Base-by-base conservation (phyloP, 768 basidiomycete species). In the Tricholoma saponaceum region DNA sequence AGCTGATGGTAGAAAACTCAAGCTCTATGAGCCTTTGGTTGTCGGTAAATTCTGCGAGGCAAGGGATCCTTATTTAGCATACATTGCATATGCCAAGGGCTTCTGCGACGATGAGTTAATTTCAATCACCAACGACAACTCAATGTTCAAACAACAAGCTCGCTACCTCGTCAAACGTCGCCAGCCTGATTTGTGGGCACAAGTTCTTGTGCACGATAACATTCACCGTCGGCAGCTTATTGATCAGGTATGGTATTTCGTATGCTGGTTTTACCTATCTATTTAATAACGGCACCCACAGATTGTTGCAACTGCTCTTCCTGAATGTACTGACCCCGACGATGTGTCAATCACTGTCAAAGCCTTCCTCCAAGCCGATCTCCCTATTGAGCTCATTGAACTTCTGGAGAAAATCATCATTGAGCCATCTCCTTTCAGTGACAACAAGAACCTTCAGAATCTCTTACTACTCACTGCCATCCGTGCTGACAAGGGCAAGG, bases 81-180 rank as follows among this genome's bases (percentile, higher is more conserved):
- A 96, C 76, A 98, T 99, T 64, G 97, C 97, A 0, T 99, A 98
- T 68, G 97, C 97, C 35, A 98, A 98, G 71, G 97, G 97, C 57
- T 90, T 98, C 73, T 99, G 97, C 69, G 97, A 99, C 62, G 94
- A 98, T 5, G 97, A 99, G 73, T 83, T 99, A 58, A 95, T 99
- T 67, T 72, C 85, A 20, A 96, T 99, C 71, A 98, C 97, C 50
- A 98, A 98, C 69, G 95, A 96, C 63, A 99, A 99, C 77, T 88
- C 95, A 12, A 99, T 99, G 97, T 99, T 95, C 83, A 99, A 98
- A 75, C 96, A 99, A 67, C 97, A 98, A 73, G 92, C 97, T 53
- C 89, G 97, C 26, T 99, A 99, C 74, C 85, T 99, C 57, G 92
- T 98, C 68, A 97, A 95, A 74, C 88, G 97, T 64, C 92, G 97